phyloP scores from a whole-genome alignment of 139 green algal genomes.

The Picochlorum sp. region DNA sequence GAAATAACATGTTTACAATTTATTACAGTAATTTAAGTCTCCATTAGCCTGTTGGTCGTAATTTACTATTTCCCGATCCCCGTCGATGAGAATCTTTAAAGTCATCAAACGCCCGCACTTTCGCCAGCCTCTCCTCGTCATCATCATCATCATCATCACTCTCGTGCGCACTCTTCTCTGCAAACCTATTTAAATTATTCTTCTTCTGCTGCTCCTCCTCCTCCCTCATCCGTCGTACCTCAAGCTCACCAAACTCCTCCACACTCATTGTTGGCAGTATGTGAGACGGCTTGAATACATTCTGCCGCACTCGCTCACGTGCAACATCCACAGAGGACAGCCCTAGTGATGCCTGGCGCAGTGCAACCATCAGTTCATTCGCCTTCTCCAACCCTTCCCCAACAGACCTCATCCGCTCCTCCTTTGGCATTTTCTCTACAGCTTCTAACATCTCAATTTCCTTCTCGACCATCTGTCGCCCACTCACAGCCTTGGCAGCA shows the following conservation, averaged over 20 bases:
- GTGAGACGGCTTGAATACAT: slow-evolving; percentile 71
- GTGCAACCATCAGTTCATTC: slow-evolving; percentile 17
- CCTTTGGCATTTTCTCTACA: slow-evolving; percentile 20
- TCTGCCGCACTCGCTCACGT: slow-evolving; percentile 11
- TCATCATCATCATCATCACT: slow-evolving; percentile 11
- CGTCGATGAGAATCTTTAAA: slow-evolving; percentile 68
- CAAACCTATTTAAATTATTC: background rate
- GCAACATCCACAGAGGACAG: background rate
- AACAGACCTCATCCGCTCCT: slow-evolving; percentile 22
- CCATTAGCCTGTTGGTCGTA: slow-evolving; percentile 26
- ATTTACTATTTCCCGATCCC: slow-evolving; percentile 77
- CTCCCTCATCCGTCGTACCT: slow-evolving; percentile 16
- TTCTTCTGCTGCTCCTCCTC: background rate
- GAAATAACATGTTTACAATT: background rate
- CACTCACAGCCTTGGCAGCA: slow-evolving; percentile 35
- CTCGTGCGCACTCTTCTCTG: too few species aligned
- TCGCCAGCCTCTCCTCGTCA: slow-evolving; percentile 28
- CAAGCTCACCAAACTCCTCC: slow-evolving; percentile 24
- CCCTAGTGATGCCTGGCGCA: slow-evolving; percentile 3
- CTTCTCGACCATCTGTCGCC: slow-evolving; percentile 29
- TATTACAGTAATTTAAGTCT: background rate
- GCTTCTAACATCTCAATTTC: slow-evolving; percentile 50
- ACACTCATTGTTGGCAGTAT: slow-evolving; percentile 64
- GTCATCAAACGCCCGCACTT: slow-evolving; percentile 63
- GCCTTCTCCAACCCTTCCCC: slow-evolving; percentile 14